Base-by-base conservation (phyloP, 129 eudicot species). In the Scalesia atractyloides region DNA sequence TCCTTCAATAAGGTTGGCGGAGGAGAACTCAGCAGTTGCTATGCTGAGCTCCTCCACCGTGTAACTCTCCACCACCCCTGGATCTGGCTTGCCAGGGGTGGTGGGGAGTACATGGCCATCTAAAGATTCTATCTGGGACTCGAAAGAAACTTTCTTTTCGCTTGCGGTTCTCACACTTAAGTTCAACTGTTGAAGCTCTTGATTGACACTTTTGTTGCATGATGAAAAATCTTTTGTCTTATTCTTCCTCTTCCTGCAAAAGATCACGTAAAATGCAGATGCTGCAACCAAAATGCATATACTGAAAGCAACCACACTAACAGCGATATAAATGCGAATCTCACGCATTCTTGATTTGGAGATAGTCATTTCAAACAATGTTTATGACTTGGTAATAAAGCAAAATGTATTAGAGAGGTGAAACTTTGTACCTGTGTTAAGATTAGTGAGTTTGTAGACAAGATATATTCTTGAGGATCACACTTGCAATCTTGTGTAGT, bases 101-200 rank as follows among this genome's bases (percentile, higher is more conserved):
- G 86, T 56, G 43, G 82, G 81, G n/a, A 81, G 68, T 52, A 59
- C 15, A 39, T 75, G 86, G 30, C 82, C 95, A 63, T 89, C 92
- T 22, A 87, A 75, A 52, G 89, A 77, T 64, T 82, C 82, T 50
- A 69, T 60, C 16, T 87, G 96, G 37, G 88, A 90, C 52, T 93
- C 98, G 15, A 93, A 90, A 1, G 98, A 93, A 36, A 84, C 86
- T 64, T 93, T 93, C 82, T 90, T 90, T 18, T 87, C 91, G 47
- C 92, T 90, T 2, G 94, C 73, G 4, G 95, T 93, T 64, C 95
- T 77, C 18, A 90, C 81, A 46, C 98, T 93, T 64, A 90, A 68
- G 61, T 85, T 86, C 17, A 90, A 76, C 63, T 88, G 84, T 68
- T 90, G 97, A 47, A 86, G 81, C 93, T 89, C 98, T 62, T 79